Percentiles rank a stretch among this genome's conserved stretches.
Evolutionary conservation across 1,284 basidiomycete genomes (phyloP).

Genomic region (Tylopilus orsonianus): DNA sequence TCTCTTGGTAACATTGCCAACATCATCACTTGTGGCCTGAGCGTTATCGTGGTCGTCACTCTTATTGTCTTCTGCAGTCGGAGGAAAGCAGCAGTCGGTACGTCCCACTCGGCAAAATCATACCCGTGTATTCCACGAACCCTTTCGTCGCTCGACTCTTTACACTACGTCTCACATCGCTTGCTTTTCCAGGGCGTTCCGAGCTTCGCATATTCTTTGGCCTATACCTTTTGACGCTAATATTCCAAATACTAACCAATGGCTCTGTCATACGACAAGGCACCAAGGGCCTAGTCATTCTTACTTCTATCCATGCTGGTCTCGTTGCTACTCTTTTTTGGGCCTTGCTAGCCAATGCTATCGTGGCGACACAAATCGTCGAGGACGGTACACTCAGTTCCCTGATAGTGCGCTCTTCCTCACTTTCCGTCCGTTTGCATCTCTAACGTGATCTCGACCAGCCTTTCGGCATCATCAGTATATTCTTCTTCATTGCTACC

Average conservation of each 20-base stretch:
- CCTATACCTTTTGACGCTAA: slow-evolving; percentile 69
- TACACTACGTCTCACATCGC: slow-evolving; percentile 11
- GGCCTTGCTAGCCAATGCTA: slow-evolving; percentile 73
- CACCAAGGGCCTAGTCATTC: slow-evolving; percentile 58
- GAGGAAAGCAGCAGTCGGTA: slow-evolving; percentile 47
- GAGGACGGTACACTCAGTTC: slow-evolving; percentile 79
- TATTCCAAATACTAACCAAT: slow-evolving; percentile 76
- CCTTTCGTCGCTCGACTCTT: background rate
- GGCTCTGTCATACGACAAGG: slow-evolving; percentile 78
- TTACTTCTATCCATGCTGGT: slow-evolving; percentile 76
- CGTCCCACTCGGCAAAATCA: slow-evolving; percentile 9
- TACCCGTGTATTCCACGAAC: background rate
- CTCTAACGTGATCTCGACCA: slow-evolving; percentile 29
- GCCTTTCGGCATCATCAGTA: slow-evolving; percentile 62
- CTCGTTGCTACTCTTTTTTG: slow-evolving; percentile 73
- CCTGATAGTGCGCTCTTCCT: slow-evolving; percentile 53
- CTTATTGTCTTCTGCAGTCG: slow-evolving; percentile 48
- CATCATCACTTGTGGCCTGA: slow-evolving; percentile 64
- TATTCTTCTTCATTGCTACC: slow-evolving; percentile 68
- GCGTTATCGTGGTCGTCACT: slow-evolving; percentile 48
- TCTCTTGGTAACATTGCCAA: slow-evolving; percentile 74
- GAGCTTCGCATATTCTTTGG: slow-evolving; percentile 67
- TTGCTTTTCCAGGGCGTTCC: slow-evolving; percentile 50
- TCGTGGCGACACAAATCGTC: slow-evolving; percentile 80
- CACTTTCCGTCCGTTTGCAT: background rate